phyloP scores from a whole-genome alignment of 441 rosid species.

The Theobroma grandiflorum region DNA sequence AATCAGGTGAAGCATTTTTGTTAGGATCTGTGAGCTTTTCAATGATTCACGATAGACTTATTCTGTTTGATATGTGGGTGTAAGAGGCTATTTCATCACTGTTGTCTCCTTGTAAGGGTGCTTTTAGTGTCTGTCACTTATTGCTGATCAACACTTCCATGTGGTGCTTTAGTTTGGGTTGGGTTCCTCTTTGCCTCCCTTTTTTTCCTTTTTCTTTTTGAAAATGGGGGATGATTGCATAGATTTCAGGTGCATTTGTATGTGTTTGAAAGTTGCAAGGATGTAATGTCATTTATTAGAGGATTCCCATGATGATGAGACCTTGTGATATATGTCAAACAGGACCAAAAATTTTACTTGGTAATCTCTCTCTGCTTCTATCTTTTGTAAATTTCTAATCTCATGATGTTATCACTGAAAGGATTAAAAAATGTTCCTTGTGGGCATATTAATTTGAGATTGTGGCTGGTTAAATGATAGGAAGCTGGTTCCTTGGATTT shows the following conservation, averaged over 20 bases:
- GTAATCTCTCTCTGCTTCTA: neutral
- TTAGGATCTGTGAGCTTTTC: slow-evolving; percentile 13
- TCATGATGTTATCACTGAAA: neutral
- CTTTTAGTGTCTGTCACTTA: neutral
- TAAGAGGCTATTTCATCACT: neutral
- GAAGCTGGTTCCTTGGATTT: neutral
- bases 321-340: neutral
- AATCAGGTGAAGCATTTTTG: slow-evolving; percentile 69
- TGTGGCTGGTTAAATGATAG: slow-evolving; percentile 7
- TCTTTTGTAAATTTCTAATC: neutral
- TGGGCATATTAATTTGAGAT: slow-evolving; percentile 15
- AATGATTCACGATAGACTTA: slow-evolving; percentile 4
- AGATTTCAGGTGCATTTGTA: neutral
- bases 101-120: neutral
- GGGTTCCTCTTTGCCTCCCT: slow-evolving; percentile 2
- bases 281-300: neutral
- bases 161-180: slow-evolving; percentile 8
- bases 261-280: slow-evolving; percentile 5
- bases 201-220: neutral
- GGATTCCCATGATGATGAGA: neutral
- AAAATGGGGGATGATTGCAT: neutral
- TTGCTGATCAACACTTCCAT: slow-evolving; percentile 3
- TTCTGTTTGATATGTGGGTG: slow-evolving; percentile 6
- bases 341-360: neutral
- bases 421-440: neutral